These are phyloP conservation scores for Nigrospora oryzae DNA, from an alignment of 2,329 filamentous ascomycete species.

Conservation along the genomic window DNA sequence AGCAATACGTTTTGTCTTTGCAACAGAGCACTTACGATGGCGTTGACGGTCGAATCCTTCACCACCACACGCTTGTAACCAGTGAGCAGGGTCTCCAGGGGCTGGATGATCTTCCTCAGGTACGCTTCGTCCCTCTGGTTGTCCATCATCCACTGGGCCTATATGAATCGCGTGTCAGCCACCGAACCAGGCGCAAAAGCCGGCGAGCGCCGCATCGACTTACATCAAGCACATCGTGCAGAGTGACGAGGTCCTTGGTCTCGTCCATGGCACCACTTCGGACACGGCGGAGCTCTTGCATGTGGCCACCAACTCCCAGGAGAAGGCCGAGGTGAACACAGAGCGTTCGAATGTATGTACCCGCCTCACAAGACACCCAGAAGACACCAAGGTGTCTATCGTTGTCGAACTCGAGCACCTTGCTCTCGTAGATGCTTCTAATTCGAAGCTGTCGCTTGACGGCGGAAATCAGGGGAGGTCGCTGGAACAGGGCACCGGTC, in stretches of 20 bases:
- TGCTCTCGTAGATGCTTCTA: slow-evolving; percentile 95
- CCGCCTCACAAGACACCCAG: slow-evolving; percentile 98
- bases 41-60: slow-evolving; percentile 94
- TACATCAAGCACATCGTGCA: slow-evolving; percentile 83
- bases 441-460: slow-evolving; percentile 99
- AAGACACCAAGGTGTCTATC: slow-evolving; percentile 95
- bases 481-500: slow-evolving; percentile 94
- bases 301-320: slow-evolving; percentile 82
- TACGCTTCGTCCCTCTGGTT: slow-evolving; percentile 93
- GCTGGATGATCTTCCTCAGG: slow-evolving; percentile 82
- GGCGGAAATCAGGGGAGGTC: slow-evolving; percentile 92
- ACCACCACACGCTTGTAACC: slow-evolving; percentile 96
- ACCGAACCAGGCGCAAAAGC: not conserved
- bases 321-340: slow-evolving; percentile 83
- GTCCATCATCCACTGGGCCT: slow-evolving; percentile 87
- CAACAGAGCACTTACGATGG: slow-evolving; percentile 40
- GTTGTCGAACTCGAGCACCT: slow-evolving; percentile 96
- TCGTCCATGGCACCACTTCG: slow-evolving; percentile 93
- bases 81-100: slow-evolving; percentile 84
- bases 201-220: not conserved
- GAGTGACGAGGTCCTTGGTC: slow-evolving; percentile 77
- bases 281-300: slow-evolving; percentile 95
- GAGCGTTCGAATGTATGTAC: slow-evolving; percentile 96
- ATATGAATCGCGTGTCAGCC: not conserved
- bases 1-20: too few species aligned